Percentiles rank a stretch among this genome's conserved stretches.
Conservation (phyloP, 257 asterid species). For the Forsythia suspensa region DNA sequence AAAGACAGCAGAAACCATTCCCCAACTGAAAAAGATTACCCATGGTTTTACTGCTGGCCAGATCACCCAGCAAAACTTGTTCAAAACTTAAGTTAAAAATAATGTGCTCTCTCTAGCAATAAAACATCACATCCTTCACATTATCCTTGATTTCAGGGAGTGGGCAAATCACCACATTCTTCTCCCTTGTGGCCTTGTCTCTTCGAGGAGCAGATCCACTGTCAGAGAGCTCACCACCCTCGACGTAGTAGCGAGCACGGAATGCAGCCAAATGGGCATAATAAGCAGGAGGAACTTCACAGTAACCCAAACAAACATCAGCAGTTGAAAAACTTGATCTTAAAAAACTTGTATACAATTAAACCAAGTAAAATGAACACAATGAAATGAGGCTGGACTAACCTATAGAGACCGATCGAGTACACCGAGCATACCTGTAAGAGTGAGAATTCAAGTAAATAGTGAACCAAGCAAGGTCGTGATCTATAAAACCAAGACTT, state of each 20-base stretch:
- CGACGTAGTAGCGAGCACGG: conserved; percentile 69
- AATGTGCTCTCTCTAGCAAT: conserved; percentile 30
- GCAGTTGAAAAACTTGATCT: background rate
- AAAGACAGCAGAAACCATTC: background rate
- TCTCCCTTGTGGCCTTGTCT: conserved; percentile 42
- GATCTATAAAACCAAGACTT: background rate
- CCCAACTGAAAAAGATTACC: too few species aligned
- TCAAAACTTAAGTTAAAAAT: background rate
- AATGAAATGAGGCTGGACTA: conserved; percentile 1
- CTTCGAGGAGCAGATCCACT: conserved; percentile 39
- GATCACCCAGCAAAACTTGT: too few species aligned
- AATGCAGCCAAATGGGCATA: conserved; percentile 82
- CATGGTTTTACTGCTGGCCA: too few species aligned
- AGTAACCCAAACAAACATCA: background rate
- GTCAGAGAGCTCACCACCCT: conserved; percentile 36
- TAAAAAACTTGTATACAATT: background rate
- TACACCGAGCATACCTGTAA: conserved; percentile 71
- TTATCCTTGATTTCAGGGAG: conserved; percentile 47
- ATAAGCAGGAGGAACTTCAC: conserved; percentile 82
- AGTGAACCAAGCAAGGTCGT: background rate
- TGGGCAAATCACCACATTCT: conserved; percentile 16
- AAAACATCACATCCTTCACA: conserved; percentile 76
- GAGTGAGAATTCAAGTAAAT: background rate
- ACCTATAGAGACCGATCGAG: conserved; percentile 77
- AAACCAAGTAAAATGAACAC: background rate